These are phyloP conservation scores for Epichloe gansuensis DNA, from an alignment of 2,329 filamentous ascomycete species.

Conservation along the genomic window DNA sequence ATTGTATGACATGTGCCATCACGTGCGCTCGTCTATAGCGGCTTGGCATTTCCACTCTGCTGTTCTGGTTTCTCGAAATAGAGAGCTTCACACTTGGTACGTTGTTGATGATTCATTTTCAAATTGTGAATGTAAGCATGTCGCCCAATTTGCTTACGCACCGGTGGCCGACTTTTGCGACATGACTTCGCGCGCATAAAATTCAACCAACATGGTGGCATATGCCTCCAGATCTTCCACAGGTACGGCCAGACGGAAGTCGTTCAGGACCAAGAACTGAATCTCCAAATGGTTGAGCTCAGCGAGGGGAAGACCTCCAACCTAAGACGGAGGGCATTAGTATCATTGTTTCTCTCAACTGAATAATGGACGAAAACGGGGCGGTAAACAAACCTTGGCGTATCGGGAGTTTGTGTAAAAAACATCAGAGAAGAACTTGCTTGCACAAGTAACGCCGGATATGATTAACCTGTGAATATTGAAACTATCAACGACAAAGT, in stretches of 20 bases:
- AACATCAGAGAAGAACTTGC: constrained; percentile 98
- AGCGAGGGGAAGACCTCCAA: constrained; percentile 79
- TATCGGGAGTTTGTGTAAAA: constrained; percentile 99
- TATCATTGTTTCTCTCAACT: not conserved
- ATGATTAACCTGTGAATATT: constrained; percentile 97
- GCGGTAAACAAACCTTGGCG: constrained; percentile 63
- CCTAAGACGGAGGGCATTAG: constrained; percentile 38
- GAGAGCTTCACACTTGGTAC: no score
- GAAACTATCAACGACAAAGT: constrained; percentile 95
- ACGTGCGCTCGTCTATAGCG: not conserved
- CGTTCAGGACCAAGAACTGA: constrained; percentile 89
- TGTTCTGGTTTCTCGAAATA: not conserved
- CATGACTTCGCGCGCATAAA: constrained; percentile 86
- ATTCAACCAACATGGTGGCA: constrained; percentile 96
- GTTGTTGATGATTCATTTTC: no score
- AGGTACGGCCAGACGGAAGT: constrained; percentile 84
- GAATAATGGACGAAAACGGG: not conserved
- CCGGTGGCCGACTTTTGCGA: constrained; percentile 10
- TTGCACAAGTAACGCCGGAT: constrained; percentile 91
- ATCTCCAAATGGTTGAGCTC: constrained; percentile 94
- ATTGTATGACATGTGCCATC: not conserved
- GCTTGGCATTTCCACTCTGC: not conserved
- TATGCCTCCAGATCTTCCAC: constrained; percentile 95
- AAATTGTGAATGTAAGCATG: not conserved
- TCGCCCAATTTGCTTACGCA: not conserved